A percentile compares a stretch with the other conserved stretches of the same genome.
Conservation (phyloP, 352 stramenopile species). For the Globisporangium sylvaticum region DNA sequence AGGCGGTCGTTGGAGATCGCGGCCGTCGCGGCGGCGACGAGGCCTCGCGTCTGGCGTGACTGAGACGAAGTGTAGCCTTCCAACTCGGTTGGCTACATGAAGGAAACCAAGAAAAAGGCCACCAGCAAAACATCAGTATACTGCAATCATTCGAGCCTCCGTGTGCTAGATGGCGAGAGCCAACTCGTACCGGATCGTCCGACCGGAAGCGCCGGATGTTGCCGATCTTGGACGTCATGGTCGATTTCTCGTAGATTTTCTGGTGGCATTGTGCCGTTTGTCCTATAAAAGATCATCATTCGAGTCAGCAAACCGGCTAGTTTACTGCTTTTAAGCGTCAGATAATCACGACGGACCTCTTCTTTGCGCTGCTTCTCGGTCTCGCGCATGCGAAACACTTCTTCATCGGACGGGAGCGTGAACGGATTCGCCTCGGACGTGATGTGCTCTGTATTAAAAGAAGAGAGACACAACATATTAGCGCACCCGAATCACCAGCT, state of each 20-base stretch:
- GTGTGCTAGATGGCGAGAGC: too few species aligned
- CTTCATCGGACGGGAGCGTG: constrained; percentile 90
- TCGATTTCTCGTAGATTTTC: constrained; percentile 91
- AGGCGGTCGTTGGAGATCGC: constrained; percentile 83
- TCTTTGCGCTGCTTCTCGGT: constrained; percentile 86
- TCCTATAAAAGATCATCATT: constrained; percentile 22
- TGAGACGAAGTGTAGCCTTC: constrained; percentile 63
- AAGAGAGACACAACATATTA: neutral
- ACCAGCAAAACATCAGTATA: too few species aligned
- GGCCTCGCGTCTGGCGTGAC: constrained; percentile 66
- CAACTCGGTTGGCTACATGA: constrained; percentile 30
- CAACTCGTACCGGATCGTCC: constrained; percentile 42
- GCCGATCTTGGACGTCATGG: constrained; percentile 68
- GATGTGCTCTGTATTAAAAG: constrained; percentile 29
- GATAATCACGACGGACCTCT: constrained; percentile 27
- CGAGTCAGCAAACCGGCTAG: neutral
- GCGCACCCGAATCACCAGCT: neutral
- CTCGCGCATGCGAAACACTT: constrained; percentile 93
- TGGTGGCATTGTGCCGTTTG: constrained; percentile 56
- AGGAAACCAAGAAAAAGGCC: neutral
- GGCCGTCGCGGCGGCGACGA: constrained; percentile 74
- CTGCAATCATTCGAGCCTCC: too few species aligned
- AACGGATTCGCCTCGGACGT: constrained; percentile 85
- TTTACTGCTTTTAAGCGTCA: neutral
- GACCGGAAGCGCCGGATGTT: constrained; percentile 75